Percentiles rank a stretch among this genome's conserved stretches.
Conservation (phyloP, 805 yeast genomes). For the Clavispora carvajalis region DNA sequence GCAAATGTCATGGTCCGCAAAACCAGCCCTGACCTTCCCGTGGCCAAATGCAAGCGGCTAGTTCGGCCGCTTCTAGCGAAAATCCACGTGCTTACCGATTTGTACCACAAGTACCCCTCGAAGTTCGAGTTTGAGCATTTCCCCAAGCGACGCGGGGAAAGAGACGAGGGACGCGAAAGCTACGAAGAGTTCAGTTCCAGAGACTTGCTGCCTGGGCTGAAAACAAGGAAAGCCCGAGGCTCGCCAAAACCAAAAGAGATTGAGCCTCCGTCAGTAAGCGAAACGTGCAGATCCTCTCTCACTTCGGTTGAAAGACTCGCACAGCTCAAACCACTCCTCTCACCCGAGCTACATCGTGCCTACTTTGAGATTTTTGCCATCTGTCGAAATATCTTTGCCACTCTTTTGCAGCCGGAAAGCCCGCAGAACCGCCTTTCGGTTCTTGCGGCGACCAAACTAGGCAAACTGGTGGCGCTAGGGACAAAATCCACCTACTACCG, state of each 20-base stretch:
- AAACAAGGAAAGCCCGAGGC: neutral
- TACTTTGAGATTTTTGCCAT: slow-evolving; percentile 29
- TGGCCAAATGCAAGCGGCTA: slow-evolving; percentile 27
- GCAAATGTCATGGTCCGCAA: neutral
- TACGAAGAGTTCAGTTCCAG: too few species aligned
- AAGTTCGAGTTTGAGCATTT: slow-evolving; percentile 7
- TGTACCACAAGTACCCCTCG: slow-evolving; percentile 23
- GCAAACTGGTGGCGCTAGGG: slow-evolving; percentile 30
- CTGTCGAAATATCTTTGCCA: slow-evolving; percentile 22
- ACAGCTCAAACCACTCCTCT: slow-evolving; percentile 20
- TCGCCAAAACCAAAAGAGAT: neutral
- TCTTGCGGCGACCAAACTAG: slow-evolving; percentile 24
- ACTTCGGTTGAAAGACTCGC: slow-evolving; percentile 20
- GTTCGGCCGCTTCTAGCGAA: slow-evolving; percentile 34
- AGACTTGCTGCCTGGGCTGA: neutral
- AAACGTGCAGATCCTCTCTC: neutral
- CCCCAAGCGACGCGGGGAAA: neutral
- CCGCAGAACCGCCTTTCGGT: slow-evolving; percentile 15
- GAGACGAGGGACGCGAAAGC: too few species aligned
- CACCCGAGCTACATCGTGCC: slow-evolving; percentile 22
- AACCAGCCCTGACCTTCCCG: slow-evolving; percentile 4
- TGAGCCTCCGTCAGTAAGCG: neutral
- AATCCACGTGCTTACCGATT: slow-evolving; percentile 29
- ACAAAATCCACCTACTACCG: slow-evolving; percentile 30
- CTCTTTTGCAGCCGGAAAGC: neutral